Conservation (phyloP, 148 eudicot genomes). For the Diospyros lotus region DNA sequence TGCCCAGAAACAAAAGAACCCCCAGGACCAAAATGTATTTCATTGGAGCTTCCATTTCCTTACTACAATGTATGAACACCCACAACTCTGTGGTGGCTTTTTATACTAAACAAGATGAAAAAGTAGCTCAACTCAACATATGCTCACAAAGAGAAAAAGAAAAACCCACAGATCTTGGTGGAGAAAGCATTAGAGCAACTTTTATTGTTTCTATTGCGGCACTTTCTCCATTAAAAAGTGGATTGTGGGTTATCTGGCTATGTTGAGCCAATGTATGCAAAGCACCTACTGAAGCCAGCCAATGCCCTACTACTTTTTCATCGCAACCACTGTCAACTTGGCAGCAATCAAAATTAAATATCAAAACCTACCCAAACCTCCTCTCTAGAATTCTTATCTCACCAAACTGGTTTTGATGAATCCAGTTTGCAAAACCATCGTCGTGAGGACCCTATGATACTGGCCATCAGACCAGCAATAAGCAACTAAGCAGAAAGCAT, state of each 20-base stretch:
- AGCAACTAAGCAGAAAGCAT: neutral
- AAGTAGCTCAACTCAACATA: slow-evolving; percentile 1
- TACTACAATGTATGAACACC: neutral
- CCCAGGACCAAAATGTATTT: slow-evolving; percentile 29
- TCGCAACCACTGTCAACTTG: neutral
- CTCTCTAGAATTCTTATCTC: slow-evolving; percentile 1
- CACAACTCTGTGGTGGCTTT: neutral
- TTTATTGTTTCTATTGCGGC: slow-evolving; percentile 9
- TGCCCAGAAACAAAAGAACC: slow-evolving; percentile 25
- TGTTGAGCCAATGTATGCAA: neutral
- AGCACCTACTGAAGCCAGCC: neutral
- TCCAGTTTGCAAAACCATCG: neutral
- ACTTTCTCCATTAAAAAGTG: neutral
- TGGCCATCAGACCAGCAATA: neutral
- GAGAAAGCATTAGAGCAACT: slow-evolving; percentile 18
- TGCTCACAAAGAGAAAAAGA: slow-evolving; percentile 6
- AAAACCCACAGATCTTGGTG: slow-evolving; percentile 12
- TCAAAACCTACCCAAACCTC: neutral
- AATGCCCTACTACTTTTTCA: neutral
- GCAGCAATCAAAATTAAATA: neutral
- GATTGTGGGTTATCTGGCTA: neutral
- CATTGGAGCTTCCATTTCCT: slow-evolving; percentile 25
- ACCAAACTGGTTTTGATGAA: neutral
- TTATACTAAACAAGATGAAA: slow-evolving; percentile 9
- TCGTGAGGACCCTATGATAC: neutral